Evolutionary conservation across 768 basidiomycete species (phyloP).

Genomic region (Rhizopogon vulgaris): DNA sequence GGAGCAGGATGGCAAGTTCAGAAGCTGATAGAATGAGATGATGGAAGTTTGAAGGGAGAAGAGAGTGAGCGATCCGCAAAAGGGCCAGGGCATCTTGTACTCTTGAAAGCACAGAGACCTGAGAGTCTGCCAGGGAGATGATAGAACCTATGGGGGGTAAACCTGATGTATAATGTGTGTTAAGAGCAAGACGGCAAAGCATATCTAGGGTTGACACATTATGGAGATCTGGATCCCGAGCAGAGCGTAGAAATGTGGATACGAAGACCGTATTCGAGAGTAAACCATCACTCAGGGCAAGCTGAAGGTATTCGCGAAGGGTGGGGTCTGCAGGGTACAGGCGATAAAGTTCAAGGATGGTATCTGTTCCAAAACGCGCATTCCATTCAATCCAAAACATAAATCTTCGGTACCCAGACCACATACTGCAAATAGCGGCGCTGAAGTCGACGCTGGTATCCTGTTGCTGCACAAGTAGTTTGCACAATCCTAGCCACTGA

Average conservation of each 20-base stretch:
- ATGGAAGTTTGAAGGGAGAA: slow-evolving; percentile 47
- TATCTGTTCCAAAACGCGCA: slow-evolving; percentile 38
- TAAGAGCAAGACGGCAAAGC: slow-evolving; percentile 60
- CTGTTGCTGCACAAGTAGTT: slow-evolving; percentile 51
- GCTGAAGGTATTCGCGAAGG: slow-evolving; percentile 60
- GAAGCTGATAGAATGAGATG: slow-evolving; percentile 53
- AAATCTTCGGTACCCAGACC: background rate
- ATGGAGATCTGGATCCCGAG: slow-evolving; percentile 58
- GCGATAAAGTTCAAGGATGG: slow-evolving; percentile 60
- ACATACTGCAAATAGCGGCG: slow-evolving; percentile 53
- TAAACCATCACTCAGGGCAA: slow-evolving; percentile 49
- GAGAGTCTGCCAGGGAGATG: slow-evolving; percentile 43
- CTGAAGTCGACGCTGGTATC: slow-evolving; percentile 35
- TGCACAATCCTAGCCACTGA: slow-evolving; percentile 69
- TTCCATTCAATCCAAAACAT: slow-evolving; percentile 1
- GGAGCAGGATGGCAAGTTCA: slow-evolving; percentile 55
- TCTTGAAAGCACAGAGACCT: slow-evolving; percentile 43
- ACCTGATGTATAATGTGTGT: slow-evolving; percentile 56
- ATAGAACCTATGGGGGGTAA: slow-evolving; percentile 48
- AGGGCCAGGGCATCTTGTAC: slow-evolving; percentile 58
- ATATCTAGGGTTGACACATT: slow-evolving; percentile 61
- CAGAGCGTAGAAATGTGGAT: slow-evolving; percentile 60
- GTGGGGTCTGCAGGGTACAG: slow-evolving; percentile 65
- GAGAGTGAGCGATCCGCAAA: slow-evolving; percentile 48
- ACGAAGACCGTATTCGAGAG: slow-evolving; percentile 58